A percentile compares a stretch with the other conserved stretches of the same genome.
Conservation (phyloP, 2,329 filamentous ascomycete genomes). For the Exophiala dermatitidis region DNA sequence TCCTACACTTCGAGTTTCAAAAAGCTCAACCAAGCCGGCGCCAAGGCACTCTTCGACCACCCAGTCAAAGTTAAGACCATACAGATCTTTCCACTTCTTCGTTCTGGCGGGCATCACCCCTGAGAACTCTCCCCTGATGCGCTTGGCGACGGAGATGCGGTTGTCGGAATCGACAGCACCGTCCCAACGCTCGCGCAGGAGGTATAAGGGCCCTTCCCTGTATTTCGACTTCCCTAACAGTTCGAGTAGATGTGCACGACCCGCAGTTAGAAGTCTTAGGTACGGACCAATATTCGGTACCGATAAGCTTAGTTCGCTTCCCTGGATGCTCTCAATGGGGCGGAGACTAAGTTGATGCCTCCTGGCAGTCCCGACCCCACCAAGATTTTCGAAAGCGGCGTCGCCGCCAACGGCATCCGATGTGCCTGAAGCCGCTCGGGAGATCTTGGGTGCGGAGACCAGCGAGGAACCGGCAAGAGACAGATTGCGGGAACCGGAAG, state of each 20-base stretch:
- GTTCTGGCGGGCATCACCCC: conserved; percentile 53
- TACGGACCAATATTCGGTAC: conserved; percentile 55
- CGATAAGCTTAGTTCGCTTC: conserved; percentile 43
- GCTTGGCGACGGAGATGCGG: conserved; percentile 44
- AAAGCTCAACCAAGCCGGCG: conserved; percentile 54
- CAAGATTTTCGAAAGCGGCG: conserved; percentile 27
- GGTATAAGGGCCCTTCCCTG: conserved; percentile 46
- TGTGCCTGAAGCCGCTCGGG: conserved; percentile 35
- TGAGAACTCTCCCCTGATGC: conserved; percentile 49
- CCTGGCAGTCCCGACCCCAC: conserved; percentile 21
- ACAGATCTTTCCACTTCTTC: conserved; percentile 56
- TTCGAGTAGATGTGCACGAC: conserved; percentile 48
- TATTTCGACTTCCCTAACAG: conserved; percentile 47
- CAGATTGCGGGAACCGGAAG: conserved; percentile 17
- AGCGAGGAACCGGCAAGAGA: conserved; percentile 17
- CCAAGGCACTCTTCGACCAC: conserved; percentile 55
- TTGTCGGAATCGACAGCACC: conserved; percentile 48
- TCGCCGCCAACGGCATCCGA: conserved; percentile 29
- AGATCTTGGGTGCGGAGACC: conserved; percentile 22
- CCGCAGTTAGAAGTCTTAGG: conserved; percentile 49
- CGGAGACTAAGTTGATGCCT: conserved; percentile 11
- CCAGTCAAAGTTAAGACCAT: conserved; percentile 55
- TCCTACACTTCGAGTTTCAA: conserved; percentile 57
- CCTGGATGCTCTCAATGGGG: background rate
- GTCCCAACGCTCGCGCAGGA: conserved; percentile 56